Conservation (phyloP, 306 rosid genomes). For the Malus sylvestris region DNA sequence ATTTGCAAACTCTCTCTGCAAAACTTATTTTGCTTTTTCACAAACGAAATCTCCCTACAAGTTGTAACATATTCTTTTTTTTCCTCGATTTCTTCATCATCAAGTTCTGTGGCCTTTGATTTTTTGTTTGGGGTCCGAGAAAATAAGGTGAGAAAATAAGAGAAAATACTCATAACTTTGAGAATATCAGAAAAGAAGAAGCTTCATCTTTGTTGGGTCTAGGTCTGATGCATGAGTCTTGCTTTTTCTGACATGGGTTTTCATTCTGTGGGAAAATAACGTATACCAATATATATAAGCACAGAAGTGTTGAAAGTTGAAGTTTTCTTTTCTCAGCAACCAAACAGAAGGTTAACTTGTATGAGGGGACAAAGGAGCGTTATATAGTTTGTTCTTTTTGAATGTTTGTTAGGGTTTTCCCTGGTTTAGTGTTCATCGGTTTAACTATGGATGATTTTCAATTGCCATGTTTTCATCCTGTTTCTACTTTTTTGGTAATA, state of each 20-base stretch:
- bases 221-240: not conserved
- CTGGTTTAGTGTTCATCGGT: not conserved
- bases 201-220: not conserved
- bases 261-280: not conserved
- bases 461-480: not conserved
- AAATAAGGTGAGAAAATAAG: not conserved
- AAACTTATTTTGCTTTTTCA: constrained; percentile 1
- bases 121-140: not conserved
- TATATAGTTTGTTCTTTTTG: not conserved
- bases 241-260: not conserved
- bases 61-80: not conserved
- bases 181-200: not conserved
- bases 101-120: not conserved
- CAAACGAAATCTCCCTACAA: constrained; percentile 7
- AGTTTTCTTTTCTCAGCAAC: constrained; percentile 9
- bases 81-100: not conserved
- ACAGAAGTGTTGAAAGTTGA: no score
- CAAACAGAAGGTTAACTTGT: constrained; percentile 1
- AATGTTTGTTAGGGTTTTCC: not conserved
- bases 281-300: not conserved
- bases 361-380: not conserved
- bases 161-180: not conserved
- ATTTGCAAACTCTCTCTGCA: constrained; percentile 1
- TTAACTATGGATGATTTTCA: not conserved
- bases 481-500: not conserved